Evolutionary conservation across 345 rosid genomes (phyloP), one percentile per base, ranked within the genome.

Genomic region (Streptanthus diversifolius): DNA sequence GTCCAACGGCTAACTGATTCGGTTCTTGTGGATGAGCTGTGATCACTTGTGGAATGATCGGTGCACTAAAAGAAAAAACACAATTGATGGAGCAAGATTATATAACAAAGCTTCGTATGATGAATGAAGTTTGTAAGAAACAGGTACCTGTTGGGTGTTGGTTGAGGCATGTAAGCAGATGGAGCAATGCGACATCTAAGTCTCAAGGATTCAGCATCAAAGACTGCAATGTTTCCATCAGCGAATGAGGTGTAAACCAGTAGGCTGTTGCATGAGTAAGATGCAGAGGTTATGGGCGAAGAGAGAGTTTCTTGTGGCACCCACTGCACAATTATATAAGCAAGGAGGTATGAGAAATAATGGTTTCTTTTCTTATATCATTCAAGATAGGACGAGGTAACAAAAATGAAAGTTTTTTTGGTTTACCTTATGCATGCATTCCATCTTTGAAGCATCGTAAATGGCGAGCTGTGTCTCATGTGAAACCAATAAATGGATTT

Each of bases 251-350:
- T 91, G 48, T 77, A 93, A 58, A 93, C 80, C 32, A 88, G 76
- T 72, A 85, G 92, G 81, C 95, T 91, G 72, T 91, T 84, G 81
- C 97, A 91, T 5, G 97, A 89, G 83, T 85, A 90, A 40, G 84
- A 74, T 0, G 96, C 98, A 56, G 67, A 81, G 52, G 97, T 81
- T 80, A 93, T 78, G 14, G 93, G 92, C 0, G 92, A 88, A 4
- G 92, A 79, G 14, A 90, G 64, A 13, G 68, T 82, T 49, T 90
- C 98, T 80, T 88, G 96, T 8, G 98, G 95, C 22, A 84, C 76
- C 98, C 98, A 92, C 98, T 92, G 87, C 79, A 77, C 74, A 51
- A 8, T 21, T 24, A 29, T 8, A 45, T 44, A 7, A 44, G 14
- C 19, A 74, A 52, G 12, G 43, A 52, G 12, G 43, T 36, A 63